Evolutionary conservation across 495 filamentous ascomycete genomes (phyloP).

Genomic region (Aspergillus homomorphus): DNA sequence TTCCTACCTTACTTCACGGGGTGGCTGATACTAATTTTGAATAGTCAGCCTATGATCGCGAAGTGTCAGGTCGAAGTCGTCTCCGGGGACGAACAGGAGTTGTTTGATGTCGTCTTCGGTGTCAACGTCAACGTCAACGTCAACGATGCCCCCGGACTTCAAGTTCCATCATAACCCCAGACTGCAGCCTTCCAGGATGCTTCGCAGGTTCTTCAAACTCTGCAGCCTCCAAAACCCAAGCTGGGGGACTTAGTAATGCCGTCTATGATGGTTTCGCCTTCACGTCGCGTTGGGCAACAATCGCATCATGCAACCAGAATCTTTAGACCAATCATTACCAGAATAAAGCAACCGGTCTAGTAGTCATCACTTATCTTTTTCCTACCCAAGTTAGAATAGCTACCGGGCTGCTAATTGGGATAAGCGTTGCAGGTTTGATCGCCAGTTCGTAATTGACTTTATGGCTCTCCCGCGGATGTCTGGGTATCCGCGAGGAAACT

Average conservation of each 20-base stretch:
- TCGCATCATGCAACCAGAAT: conserved; percentile 10
- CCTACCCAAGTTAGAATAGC: background rate
- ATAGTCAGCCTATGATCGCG: background rate
- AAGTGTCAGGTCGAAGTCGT: background rate
- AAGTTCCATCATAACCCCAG: no score
- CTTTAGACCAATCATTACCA: conserved; percentile 1
- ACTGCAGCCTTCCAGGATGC: background rate
- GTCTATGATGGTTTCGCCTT: background rate
- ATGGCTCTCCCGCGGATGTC: background rate
- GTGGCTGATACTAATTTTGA: background rate
- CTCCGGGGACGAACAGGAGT: no score
- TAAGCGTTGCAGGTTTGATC: background rate
- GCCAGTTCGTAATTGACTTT: background rate
- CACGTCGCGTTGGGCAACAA: conserved; percentile 12
- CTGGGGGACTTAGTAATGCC: no score
- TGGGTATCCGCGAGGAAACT: background rate
- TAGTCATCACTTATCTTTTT: background rate
- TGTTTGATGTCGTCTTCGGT: no score
- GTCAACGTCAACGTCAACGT: no score
- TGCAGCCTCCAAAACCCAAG: no score
- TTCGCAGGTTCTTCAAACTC: background rate
- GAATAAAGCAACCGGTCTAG: conserved; percentile 1
- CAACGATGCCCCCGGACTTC: no score
- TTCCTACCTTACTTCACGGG: background rate
- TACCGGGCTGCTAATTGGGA: background rate